Percentiles rank a stretch among this genome's conserved stretches.
Evolutionary conservation across 768 basidiomycete genomes (phyloP).

Genomic region (Cytidiella melzeri): DNA sequence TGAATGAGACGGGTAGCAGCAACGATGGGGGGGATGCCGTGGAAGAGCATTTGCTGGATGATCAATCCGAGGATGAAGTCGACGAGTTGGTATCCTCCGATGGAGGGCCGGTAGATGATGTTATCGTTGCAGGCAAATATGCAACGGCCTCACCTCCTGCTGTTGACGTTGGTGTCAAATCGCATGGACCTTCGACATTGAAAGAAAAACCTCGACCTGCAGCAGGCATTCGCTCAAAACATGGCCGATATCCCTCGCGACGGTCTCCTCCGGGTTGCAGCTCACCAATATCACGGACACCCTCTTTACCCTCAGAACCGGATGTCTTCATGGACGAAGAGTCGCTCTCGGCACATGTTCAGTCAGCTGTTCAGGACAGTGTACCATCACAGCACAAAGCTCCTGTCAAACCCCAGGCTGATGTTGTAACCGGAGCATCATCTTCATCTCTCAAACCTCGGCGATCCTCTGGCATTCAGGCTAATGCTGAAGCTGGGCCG

Average conservation of each 20-base stretch:
- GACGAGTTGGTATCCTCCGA: too few relatives aligned
- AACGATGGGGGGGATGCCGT: too few relatives aligned
- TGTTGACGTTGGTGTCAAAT: too few relatives aligned
- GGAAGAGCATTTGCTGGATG: too few relatives aligned
- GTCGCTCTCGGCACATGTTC: neutral
- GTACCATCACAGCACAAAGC: neutral
- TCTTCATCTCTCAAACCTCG: neutral
- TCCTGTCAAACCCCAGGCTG: too few relatives aligned
- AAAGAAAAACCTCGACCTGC: neutral
- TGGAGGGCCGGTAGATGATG: too few relatives aligned
- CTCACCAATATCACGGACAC: neutral
- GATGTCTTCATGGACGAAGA: conserved; percentile 13
- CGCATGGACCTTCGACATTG: too few relatives aligned
- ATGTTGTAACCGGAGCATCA: neutral
- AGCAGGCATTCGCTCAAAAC: neutral
- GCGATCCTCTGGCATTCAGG: neutral
- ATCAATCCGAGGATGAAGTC: too few relatives aligned
- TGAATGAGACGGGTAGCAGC: too few relatives aligned
- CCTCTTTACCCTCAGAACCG: conserved; percentile 8
- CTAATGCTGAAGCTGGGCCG: neutral
- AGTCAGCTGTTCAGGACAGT: neutral
- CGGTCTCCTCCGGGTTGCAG: too few relatives aligned
- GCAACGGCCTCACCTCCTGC: too few relatives aligned
- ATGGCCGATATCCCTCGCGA: neutral
- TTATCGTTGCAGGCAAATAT: too few relatives aligned